Conservation (phyloP, 78 protist genomes). For the Dictyostelium brefeldianum region DNA sequence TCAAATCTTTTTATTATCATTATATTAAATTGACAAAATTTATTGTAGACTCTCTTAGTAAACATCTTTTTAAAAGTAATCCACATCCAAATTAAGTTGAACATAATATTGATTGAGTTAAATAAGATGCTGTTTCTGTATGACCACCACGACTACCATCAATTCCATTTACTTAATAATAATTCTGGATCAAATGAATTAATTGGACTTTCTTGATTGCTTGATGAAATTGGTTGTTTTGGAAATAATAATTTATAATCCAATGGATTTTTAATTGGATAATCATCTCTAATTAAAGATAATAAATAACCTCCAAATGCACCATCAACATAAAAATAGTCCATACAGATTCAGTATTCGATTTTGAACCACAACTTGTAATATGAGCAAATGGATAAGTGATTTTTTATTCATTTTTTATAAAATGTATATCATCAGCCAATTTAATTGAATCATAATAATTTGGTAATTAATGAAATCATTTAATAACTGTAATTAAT, state of each 20-base stretch:
- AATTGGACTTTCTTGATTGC: background rate
- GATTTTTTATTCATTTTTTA: no score
- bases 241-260: background rate
- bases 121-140: background rate
- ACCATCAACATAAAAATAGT: slow-evolving; percentile 11
- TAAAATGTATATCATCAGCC: no score
- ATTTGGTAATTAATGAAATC: no score
- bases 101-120: background rate
- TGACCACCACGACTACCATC: background rate
- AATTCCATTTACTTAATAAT: background rate
- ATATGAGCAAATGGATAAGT: no score
- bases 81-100: background rate
- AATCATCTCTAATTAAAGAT: background rate
- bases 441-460: no score
- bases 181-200: background rate
- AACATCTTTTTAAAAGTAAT: background rate
- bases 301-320: background rate
- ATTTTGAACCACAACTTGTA: no score
- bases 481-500: no score
- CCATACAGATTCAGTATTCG: no score
- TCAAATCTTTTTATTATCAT: background rate
- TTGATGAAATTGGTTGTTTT: background rate
- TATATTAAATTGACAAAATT: background rate
- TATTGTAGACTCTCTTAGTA: background rate
- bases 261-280: no score